Percentiles rank a stretch among this genome's conserved stretches.
phyloP scores from a whole-genome alignment of 805 yeast species.

The Candida railenensis region DNA sequence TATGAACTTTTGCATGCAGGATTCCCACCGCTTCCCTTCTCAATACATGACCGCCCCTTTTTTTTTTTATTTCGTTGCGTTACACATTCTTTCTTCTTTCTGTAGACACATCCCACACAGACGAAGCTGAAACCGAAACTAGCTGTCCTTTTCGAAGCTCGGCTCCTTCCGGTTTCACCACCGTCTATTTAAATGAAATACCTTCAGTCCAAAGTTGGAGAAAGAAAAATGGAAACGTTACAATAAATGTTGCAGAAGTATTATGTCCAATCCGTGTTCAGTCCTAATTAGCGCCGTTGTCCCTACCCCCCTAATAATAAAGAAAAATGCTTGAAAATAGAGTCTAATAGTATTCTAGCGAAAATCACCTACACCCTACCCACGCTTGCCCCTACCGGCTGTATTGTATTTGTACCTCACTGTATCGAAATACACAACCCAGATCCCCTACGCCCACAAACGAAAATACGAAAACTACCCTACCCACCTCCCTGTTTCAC shows the following conservation, averaged over 20 bases:
- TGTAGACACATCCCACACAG: background rate
- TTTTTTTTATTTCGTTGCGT: background rate
- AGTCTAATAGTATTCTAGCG: background rate
- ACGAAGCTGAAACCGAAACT: background rate
- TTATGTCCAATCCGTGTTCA: slow-evolving; percentile 4
- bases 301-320: background rate
- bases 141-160: background rate
- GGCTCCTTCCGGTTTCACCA: no score
- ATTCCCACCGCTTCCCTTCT: no score
- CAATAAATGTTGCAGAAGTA: slow-evolving; percentile 1
- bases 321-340: background rate
- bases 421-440: background rate
- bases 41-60: no score
- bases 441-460: background rate
- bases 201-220: slow-evolving; percentile 7
- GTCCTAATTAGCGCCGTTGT: background rate
- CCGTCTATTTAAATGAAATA: slow-evolving; percentile 9
- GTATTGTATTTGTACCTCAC: background rate
- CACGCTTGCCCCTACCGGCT: background rate
- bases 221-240: slow-evolving; percentile 3
- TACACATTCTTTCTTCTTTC: background rate
- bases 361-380: background rate
- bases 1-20: no score
- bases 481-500: background rate
- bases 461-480: background rate